Conservation (phyloP, 1,139 yeast species). For the Magnusiomyces tetraspermus region DNA sequence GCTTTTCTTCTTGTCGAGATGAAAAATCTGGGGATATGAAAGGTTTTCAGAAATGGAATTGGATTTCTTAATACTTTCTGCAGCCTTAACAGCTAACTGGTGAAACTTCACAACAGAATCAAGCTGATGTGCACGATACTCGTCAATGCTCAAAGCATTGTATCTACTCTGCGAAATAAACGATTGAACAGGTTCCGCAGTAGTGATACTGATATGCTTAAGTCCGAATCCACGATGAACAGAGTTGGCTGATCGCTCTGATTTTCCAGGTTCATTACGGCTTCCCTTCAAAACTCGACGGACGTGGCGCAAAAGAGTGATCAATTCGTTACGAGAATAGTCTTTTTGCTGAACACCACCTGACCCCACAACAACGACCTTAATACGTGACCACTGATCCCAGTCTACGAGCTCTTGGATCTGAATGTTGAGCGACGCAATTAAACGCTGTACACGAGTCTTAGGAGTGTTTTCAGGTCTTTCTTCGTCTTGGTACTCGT, state of each 20-base stretch:
- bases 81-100: too few relatives aligned
- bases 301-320: conserved; percentile 22
- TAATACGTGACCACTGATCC: conserved; percentile 21
- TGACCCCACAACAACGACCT: conserved; percentile 25
- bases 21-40: not conserved
- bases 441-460: conserved; percentile 1
- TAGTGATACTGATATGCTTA: conserved; percentile 16
- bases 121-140: conserved; percentile 12
- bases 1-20: not conserved
- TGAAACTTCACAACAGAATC: not conserved
- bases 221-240: conserved; percentile 15
- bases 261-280: not conserved
- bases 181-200: conserved; percentile 26
- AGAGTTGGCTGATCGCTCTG: not conserved
- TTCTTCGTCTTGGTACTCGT: conserved; percentile 13
- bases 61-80: not conserved
- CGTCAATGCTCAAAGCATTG: conserved; percentile 20
- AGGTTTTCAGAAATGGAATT: not conserved
- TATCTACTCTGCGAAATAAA: conserved; percentile 22
- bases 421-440: conserved; percentile 17
- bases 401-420: conserved; percentile 19
- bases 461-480: not conserved
- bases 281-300: conserved; percentile 8
- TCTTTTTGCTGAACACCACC: conserved; percentile 23
- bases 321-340: conserved; percentile 23